A percentile compares a stretch with the other conserved stretches of the same genome.
These are phyloP conservation scores for Kingdonia uniflora DNA, from an alignment of 164 flowering plant species.

Conservation along the genomic window DNA sequence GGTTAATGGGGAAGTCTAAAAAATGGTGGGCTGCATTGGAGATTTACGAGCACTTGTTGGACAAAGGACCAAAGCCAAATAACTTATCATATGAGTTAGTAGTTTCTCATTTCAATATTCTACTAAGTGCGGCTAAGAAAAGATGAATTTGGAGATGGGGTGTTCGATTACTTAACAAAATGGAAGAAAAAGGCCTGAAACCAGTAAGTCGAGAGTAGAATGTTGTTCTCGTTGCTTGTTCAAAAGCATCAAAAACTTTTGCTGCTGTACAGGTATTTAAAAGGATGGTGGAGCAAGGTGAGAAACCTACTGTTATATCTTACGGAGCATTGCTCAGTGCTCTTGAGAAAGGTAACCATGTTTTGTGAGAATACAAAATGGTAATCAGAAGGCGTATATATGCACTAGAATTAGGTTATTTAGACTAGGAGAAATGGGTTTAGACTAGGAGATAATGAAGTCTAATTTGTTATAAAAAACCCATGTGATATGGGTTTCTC, in stretches of 20 bases:
- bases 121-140: slow-evolving; percentile 66
- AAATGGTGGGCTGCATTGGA: slow-evolving; percentile 99
- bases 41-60: slow-evolving; percentile 81
- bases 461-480: no score
- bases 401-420: no score
- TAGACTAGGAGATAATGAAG: no score
- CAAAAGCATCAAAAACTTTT: slow-evolving; percentile 78
- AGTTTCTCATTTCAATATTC: slow-evolving; percentile 68
- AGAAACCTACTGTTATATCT: slow-evolving; percentile 80
- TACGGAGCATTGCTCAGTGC: slow-evolving; percentile 95
- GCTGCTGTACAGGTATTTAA: slow-evolving; percentile 80
- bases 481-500: no score
- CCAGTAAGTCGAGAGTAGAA: slow-evolving; percentile 85
- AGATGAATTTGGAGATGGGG: slow-evolving; percentile 97
- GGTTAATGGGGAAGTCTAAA: slow-evolving; percentile 93
- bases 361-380: no score
- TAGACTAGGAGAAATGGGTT: no score
- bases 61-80: slow-evolving; percentile 88
- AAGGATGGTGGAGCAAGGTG: slow-evolving; percentile 85
- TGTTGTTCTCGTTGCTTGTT: slow-evolving; percentile 91
- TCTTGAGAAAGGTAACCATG: slow-evolving; percentile 88
- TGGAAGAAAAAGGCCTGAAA: slow-evolving; percentile 90
- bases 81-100: slow-evolving; percentile 69
- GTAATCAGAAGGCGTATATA: no score
- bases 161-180: slow-evolving; percentile 65